phyloP scores from a whole-genome alignment of 257 asterid species.

The Leonotis leonurus region DNA sequence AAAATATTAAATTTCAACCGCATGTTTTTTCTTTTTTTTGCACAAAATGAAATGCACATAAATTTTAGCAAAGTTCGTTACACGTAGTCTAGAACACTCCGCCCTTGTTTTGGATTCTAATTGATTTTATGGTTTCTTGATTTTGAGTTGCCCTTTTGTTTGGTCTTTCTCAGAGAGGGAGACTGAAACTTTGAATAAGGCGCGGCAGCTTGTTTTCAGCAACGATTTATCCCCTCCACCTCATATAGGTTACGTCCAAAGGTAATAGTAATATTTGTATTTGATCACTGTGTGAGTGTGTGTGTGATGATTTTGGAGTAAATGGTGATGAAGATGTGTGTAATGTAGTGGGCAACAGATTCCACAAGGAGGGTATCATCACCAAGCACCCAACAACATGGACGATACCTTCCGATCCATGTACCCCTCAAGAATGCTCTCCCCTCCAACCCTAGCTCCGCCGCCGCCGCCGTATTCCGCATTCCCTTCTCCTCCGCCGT shows the following conservation, averaged over 20 bases:
- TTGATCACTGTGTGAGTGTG: neutral
- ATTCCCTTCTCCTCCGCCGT: slow-evolving; percentile 43
- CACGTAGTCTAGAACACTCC: neutral
- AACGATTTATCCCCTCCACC: slow-evolving; percentile 58
- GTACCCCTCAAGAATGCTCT: slow-evolving; percentile 47
- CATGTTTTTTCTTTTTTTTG: no score
- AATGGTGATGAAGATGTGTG: neutral
- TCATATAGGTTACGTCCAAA: slow-evolving; percentile 50
- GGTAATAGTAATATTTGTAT: slow-evolving; percentile 12
- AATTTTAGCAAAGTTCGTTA: neutral
- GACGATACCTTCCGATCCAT: slow-evolving; percentile 45
- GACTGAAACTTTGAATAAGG: slow-evolving; percentile 90
- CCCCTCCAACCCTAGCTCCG: slow-evolving; percentile 31
- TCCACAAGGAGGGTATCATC: slow-evolving; percentile 51
- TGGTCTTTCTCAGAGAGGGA: slow-evolving; percentile 59
- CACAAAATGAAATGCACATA: neutral
- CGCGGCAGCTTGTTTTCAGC: slow-evolving; percentile 82
- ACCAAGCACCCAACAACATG: slow-evolving; percentile 14
- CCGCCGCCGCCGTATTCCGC: slow-evolving; percentile 21
- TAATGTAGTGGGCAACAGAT: slow-evolving; percentile 55
- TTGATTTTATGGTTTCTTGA: neutral
- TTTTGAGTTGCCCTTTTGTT: slow-evolving; percentile 6
- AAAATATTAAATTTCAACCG: neutral
- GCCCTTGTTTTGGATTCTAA: neutral
- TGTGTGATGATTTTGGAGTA: neutral